Percentiles rank a stretch among this genome's conserved stretches.
These are phyloP conservation scores for Cordyceps farinosa DNA, from an alignment of 2,329 filamentous ascomycete genomes.

Conservation along the genomic window DNA sequence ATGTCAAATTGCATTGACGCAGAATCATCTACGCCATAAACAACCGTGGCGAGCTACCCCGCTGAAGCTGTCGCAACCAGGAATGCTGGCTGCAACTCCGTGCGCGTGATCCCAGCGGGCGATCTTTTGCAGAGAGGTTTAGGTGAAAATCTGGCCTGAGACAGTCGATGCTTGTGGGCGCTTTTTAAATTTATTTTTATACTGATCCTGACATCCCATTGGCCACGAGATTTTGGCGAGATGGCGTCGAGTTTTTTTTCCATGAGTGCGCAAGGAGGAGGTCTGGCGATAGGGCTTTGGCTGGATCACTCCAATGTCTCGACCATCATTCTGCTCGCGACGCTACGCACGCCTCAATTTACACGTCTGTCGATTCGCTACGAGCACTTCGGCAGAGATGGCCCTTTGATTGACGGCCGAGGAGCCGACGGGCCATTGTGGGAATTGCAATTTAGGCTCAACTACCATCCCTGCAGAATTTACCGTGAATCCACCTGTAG, in stretches of 20 bases:
- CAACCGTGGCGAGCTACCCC: not conserved
- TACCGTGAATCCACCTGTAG: not conserved
- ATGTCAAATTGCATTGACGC: not conserved
- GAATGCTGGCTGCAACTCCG: not conserved
- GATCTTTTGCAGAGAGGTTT: not conserved
- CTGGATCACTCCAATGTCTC: not conserved
- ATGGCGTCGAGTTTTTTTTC: not conserved
- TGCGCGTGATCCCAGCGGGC: not conserved
- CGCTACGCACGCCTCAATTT: not conserved
- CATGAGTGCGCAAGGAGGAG: not conserved
- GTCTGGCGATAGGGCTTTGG: not conserved
- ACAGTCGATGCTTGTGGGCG: too few species aligned
- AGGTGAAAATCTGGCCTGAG: not conserved
- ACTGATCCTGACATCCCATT: not conserved
- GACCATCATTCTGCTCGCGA: not conserved
- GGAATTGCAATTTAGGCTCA: not conserved
- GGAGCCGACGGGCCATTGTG: not conserved
- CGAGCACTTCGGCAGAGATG: not conserved
- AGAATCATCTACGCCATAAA: not conserved
- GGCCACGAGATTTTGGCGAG: not conserved
- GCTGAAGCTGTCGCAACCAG: not conserved
- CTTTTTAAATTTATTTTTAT: not conserved
- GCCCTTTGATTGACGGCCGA: not conserved
- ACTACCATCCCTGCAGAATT: not conserved
- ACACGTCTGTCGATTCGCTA: not conserved